phyloP scores from a whole-genome alignment of 1,284 basidiomycete genomes.

The Lignosus rhinocerotis region DNA sequence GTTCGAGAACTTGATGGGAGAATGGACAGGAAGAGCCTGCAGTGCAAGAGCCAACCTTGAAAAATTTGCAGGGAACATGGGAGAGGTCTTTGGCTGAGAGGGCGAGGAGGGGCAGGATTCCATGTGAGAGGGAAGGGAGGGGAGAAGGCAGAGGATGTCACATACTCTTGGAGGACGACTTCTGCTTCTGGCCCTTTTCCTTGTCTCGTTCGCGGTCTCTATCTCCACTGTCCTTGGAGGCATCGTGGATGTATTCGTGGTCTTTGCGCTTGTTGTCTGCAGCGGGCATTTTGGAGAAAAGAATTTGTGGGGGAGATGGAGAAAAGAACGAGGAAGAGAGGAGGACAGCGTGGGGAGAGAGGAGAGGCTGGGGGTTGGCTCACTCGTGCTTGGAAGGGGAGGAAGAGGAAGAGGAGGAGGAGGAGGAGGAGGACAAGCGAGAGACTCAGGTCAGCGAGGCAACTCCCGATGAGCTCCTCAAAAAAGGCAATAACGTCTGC shows the following conservation, averaged over 20 bases:
- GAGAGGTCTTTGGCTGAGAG: conserved; percentile 81
- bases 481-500: not conserved
- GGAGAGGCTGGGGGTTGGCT: not conserved
- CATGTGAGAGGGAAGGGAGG: not conserved
- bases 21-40: conserved; percentile 96
- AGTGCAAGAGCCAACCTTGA: conserved; percentile 90
- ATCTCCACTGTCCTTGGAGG: conserved; percentile 32
- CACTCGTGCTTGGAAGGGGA: not conserved
- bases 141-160: conserved; percentile 5
- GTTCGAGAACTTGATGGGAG: conserved; percentile 72
- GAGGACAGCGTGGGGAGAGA: not conserved
- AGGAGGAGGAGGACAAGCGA: not conserved
- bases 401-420: not conserved
- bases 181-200: conserved; percentile 36
- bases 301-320: not conserved
- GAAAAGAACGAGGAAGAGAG: conserved; percentile 1
- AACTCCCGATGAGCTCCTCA: not conserved
- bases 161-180: conserved; percentile 40
- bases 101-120: not conserved
- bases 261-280: conserved; percentile 34
- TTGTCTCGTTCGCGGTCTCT: conserved; percentile 37
- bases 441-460: not conserved
- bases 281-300: conserved; percentile 31
- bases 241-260: conserved; percentile 29
- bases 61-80: conserved; percentile 99